Percentiles rank a stretch among this genome's conserved stretches.
Conservation (phyloP, 495 filamentous ascomycete genomes). For the Daldinia loculata region DNA sequence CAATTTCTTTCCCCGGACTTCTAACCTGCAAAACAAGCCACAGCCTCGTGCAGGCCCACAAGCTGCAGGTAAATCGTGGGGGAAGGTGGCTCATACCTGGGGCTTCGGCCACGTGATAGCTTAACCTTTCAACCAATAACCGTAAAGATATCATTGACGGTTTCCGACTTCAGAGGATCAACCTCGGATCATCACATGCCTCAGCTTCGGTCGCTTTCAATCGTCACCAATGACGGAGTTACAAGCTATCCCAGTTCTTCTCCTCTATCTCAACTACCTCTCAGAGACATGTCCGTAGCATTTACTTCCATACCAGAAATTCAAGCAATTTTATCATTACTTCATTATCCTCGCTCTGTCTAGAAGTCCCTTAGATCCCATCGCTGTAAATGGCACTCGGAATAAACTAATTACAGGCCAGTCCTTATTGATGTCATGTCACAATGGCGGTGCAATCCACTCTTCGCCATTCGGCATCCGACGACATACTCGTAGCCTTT, state of each 20-base stretch:
- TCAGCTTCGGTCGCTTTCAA: slow-evolving; percentile 29
- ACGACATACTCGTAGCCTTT: slow-evolving; percentile 74
- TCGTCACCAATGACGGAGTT: slow-evolving; percentile 40
- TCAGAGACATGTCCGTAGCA: slow-evolving; percentile 21
- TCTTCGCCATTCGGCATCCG: slow-evolving; percentile 67
- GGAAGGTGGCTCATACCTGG: slow-evolving; percentile 30
- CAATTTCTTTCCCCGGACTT: slow-evolving; percentile 25
- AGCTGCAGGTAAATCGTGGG: slow-evolving; percentile 22
- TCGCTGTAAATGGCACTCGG: slow-evolving; percentile 29
- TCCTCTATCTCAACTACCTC: slow-evolving; percentile 6
- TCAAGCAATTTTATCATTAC: not conserved
- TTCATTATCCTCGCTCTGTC: not conserved
- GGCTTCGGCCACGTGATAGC: slow-evolving; percentile 16
- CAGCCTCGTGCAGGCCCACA: not conserved
- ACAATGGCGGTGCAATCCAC: slow-evolving; percentile 89
- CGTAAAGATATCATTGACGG: not conserved
- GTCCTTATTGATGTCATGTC: slow-evolving; percentile 42
- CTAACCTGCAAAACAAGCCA: slow-evolving; percentile 6
- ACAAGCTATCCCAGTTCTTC: slow-evolving; percentile 9
- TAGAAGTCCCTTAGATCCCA: slow-evolving; percentile 9
- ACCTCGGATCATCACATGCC: slow-evolving; percentile 44
- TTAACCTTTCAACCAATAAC: not conserved
- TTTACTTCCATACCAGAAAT: slow-evolving; percentile 9
- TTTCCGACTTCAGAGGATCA: slow-evolving; percentile 19
- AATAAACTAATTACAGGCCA: slow-evolving; percentile 14